Base-by-base conservation (phyloP, 2,329 filamentous ascomycete species). In the Diaporthe sp. region DNA sequence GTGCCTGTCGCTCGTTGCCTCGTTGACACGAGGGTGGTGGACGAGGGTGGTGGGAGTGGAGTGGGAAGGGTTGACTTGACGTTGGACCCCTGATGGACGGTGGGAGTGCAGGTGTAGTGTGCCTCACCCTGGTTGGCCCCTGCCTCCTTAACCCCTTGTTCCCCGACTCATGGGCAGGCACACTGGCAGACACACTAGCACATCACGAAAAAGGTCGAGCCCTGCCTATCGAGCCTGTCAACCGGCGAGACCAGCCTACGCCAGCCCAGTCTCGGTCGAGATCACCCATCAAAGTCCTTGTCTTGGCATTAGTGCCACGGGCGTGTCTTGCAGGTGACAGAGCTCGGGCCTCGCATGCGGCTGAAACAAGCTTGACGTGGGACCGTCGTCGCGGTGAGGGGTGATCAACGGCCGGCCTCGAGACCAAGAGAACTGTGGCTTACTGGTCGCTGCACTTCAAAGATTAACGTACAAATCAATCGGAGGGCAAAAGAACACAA, bases 321-420 rank as follows among this genome's bases (percentile, higher is more conserved):
- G 60, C 60, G 42, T 66, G 60, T 66, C 60, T 52, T 52, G 45
- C 64, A 67, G 64, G 64, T 67, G 64, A 67, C 64, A 52, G 64
- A 52, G 64, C 64, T 67, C 45, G 45, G 64, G 64, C 64, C 64
- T 28, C 45, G 33, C 45, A 67, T 67, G 64, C 64, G 64, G 64
- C 64, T 67, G 64, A 67, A 67, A 67, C 64, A 67, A 67, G 64
- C 64, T 67, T 67, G 64, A 67, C 22, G 64, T 52, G 45, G 64
- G 64, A 30, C 42, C 22, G 30, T 38, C 45, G 64, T 52, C 64
- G 45, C 64, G 45, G 45, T 52, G 64, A 67, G 64, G 64, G 64
- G 64, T 33, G 42, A 67, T 67, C 64, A 67, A 67, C 64, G 45
- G 45, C 64, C 45, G 13, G 30, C 42, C 28, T 10, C 22, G 19